phyloP scores from a whole-genome alignment of 2,329 filamentous ascomycete genomes.

The Arachnomyces sp. region DNA sequence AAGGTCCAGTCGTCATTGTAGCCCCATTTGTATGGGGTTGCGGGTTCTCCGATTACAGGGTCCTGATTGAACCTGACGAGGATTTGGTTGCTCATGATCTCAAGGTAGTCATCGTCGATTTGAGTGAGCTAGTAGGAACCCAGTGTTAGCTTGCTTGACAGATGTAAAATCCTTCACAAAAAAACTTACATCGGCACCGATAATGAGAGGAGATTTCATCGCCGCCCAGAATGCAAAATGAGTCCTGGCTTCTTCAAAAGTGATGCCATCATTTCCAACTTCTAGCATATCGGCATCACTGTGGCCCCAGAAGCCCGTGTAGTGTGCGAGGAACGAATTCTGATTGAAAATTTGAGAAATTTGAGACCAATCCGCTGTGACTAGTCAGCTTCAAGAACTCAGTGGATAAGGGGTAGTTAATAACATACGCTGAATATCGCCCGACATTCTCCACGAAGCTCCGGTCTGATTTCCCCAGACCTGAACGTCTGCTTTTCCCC shows the following conservation, averaged over 20 bases:
- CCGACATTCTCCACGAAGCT: conserved; percentile 38
- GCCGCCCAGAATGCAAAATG: conserved; percentile 48
- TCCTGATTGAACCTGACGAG: conserved; percentile 43
- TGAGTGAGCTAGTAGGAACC: conserved; percentile 22
- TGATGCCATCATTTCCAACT: conserved; percentile 44
- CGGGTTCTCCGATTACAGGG: conserved; percentile 33
- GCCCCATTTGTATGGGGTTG: conserved; percentile 35
- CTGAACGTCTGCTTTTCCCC: conserved; percentile 46
- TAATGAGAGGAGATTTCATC: conserved; percentile 45
- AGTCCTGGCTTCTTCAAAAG: conserved; percentile 38
- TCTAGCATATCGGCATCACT: conserved; percentile 47
- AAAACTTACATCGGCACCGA: conserved; percentile 33
- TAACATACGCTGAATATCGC: conserved; percentile 21
- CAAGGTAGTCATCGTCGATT: conserved; percentile 30
- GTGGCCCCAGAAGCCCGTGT: conserved; percentile 43
- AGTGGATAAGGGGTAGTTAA: too few species aligned
- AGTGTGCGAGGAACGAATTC: conserved; percentile 40
- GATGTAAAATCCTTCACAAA: too few species aligned
- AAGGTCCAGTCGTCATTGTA: conserved; percentile 30
- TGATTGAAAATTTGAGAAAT: conserved; percentile 42
- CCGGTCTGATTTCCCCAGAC: conserved; percentile 45
- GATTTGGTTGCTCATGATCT: conserved; percentile 37
- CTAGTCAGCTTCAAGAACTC: conserved; percentile 2
- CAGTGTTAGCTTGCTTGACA: conserved; percentile 6
- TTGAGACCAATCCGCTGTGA: conserved; percentile 19